Base-by-base conservation (phyloP, 2,329 filamentous ascomycete genomes). In the Zarea fungicola region DNA sequence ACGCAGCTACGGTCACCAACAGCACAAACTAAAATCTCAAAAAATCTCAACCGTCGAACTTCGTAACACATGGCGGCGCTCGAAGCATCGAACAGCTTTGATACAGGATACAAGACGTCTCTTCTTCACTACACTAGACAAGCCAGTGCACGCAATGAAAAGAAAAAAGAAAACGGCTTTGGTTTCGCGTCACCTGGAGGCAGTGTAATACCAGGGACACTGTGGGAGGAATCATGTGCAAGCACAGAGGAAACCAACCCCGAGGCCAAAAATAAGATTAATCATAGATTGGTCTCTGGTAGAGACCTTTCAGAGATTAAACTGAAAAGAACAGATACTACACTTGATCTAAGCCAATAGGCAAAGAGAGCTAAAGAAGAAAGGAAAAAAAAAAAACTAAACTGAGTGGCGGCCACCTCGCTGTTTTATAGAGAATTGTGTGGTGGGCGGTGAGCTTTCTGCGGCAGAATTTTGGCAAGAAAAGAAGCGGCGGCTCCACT, bases 281-380 rank as follows among this genome's bases (percentile, higher is more conserved):
- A 91, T 88, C 84, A 81, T 18, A 75, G 76, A 78, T 79, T 80
- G 76, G 75, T 74, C 74, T 75, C 81, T 16, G 76, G 73, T 87
- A 80, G 82, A 76, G 75, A 76, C 77, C 78, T 89, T 87, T 85
- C 85, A 91, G 86, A 86, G 84, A 89, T 90, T 90, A 91, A 90
- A 89, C 87, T 91, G 84, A 89, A 87, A 89, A 90, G 86, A 91
- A 90, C 85, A 89, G 85, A 88, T 89, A 89, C 85, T 89, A 89
- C 84, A 89, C 84, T 88, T 89, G 85, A 89, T 89, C 85, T 89
- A 87, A 87, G 81, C 81, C 77, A 81, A 77, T 76, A 74, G 73
- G 66, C 66, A 69, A 69, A 69, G 66, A 69, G 67, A 69, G 67
- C 67, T 70, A 61, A 64, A 54, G 65, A 65, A 54, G 58, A 65